Evolutionary conservation across 148 eudicot species (phyloP), one percentile per base, ranked within the genome.

Genomic region (Spergularia marina): DNA sequence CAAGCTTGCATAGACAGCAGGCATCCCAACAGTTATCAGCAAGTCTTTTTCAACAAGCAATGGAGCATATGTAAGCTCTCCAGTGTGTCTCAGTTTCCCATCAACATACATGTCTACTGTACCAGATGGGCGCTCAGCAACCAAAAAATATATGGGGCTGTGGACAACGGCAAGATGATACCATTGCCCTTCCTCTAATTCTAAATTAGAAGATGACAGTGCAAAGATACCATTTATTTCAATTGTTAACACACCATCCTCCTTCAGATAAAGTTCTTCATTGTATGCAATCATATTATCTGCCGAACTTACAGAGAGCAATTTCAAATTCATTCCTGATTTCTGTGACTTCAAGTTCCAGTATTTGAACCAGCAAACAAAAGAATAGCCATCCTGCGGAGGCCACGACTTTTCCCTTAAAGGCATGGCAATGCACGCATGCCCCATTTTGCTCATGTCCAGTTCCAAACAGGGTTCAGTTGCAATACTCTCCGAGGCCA

Each of bases 161-260:
- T 87, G 94, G 70, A 91, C 90, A 70, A 93, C 86, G 71, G 94
- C 91, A 74, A 93, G 97, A 80, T 93, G 98, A 80, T 93, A 89
- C 98, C 98, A 93, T 77, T 84, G 78, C 51, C 89, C 92, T 86
- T 89, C 98, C 64, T 91, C 94, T 80, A 93, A 72, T 52, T 88
- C 97, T 74, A 89, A 70, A 52, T 89, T 88, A 47, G 89, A 77
- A 80, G 84, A 93, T 41, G 98, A 88, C 78, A 88, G 74, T 65
- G 87, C 84, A 51, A 82, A 82, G 58, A 81, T 84, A 78, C 83
- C 86, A 83, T 96, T 89, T 58, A 91, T 91, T 68, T 91, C 87
- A 75, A 93, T 86, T 74, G 88, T 91, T 57, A 93, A 79, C 75
- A 82, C 73, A 14, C 98, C 97, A 79, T 91, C 89, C 70, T 93